Evolutionary conservation across 179 eudicot genomes (phyloP).

Genomic region (Beta macrorhiza): DNA sequence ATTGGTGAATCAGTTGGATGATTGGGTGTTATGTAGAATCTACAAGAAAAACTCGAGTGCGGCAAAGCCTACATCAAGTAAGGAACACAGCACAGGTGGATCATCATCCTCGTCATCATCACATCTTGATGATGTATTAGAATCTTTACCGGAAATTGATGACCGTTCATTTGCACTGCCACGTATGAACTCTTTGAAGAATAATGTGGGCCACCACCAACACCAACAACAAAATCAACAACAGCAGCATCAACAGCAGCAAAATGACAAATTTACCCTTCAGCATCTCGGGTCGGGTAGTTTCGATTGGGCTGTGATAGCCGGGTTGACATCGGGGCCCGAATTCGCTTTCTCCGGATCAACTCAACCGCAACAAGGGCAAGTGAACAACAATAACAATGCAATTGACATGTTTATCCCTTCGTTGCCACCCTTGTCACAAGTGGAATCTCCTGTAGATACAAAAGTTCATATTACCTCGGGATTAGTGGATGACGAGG

Average conservation of each 20-base stretch:
- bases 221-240: background rate
- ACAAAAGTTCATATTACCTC: conserved; percentile 12
- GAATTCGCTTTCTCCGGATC: conserved; percentile 30
- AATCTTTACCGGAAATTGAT: conserved; percentile 50
- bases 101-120: conserved; percentile 55
- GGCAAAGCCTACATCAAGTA: conserved; percentile 25
- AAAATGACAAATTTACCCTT: conserved; percentile 39
- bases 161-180: conserved; percentile 45
- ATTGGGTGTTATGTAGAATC: conserved; percentile 64
- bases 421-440: conserved; percentile 35
- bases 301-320: conserved; percentile 58
- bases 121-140: conserved; percentile 56
- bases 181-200: conserved; percentile 37
- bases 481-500: conserved; percentile 40
- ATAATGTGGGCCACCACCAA: conserved; percentile 21
- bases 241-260: background rate
- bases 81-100: conserved; percentile 44
- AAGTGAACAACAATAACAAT: conserved; percentile 16
- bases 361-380: conserved; percentile 24
- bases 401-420: conserved; percentile 38
- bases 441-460: conserved; percentile 32
- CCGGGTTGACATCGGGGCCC: conserved; percentile 39
- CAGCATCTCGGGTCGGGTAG: conserved; percentile 55
- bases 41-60: conserved; percentile 63
- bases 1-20: conserved; percentile 10